Conservation (phyloP, 1,284 basidiomycete genomes). For the Puccinia coronata region DNA sequence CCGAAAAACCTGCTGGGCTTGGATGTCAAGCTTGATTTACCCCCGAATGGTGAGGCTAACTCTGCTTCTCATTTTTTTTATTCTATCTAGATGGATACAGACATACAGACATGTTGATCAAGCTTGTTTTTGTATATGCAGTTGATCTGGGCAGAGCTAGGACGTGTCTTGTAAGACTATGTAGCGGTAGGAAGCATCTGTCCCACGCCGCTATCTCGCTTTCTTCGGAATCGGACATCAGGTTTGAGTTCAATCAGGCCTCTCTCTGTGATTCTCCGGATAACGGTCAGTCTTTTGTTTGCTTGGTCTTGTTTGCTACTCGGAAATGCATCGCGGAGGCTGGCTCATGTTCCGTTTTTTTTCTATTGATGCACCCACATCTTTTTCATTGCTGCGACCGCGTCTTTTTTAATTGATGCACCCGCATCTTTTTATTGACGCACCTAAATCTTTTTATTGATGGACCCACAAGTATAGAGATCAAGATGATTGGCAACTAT, state of each 20-base stretch:
- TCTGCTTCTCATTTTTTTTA: not conserved
- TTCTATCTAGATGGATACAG: not conserved
- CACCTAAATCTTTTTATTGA: not conserved
- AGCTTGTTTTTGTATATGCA: too few relatives aligned
- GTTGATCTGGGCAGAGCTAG: slow-evolving; percentile 21
- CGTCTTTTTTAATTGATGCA: not conserved
- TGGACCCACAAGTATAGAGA: not conserved
- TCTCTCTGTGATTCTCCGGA: not conserved
- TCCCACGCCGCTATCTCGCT: slow-evolving; percentile 14
- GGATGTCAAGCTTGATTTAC: slow-evolving; percentile 33
- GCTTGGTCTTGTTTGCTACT: slow-evolving; percentile 53
- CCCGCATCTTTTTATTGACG: too few relatives aligned
- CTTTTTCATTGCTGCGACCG: too few relatives aligned
- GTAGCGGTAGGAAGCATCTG: slow-evolving; percentile 30
- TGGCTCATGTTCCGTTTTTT: not conserved
- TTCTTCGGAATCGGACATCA: slow-evolving; percentile 21
- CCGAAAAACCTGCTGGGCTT: slow-evolving; percentile 32
- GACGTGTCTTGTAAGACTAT: slow-evolving; percentile 23
- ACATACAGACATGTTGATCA: not conserved
- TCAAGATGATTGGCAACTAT: not conserved
- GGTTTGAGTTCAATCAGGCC: not conserved
- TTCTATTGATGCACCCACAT: not conserved
- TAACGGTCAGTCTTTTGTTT: slow-evolving; percentile 1
- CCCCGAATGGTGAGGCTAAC: slow-evolving; percentile 21
- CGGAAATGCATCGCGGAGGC: slow-evolving; percentile 6